phyloP scores from a whole-genome alignment of 805 yeast species.

The Ogataea salicorniae region DNA sequence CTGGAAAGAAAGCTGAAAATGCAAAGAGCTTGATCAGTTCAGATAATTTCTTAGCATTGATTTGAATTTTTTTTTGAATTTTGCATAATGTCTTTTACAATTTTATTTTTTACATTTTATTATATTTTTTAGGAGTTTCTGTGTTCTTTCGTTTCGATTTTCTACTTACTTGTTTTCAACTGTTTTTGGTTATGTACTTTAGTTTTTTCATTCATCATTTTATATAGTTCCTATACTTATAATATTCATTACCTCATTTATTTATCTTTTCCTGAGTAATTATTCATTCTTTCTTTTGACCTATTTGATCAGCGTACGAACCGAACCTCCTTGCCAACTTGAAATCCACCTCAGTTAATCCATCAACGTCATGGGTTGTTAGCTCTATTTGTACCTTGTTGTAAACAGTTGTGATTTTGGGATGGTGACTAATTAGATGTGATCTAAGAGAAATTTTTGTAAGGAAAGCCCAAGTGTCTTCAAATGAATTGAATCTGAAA shows the following conservation, averaged over 20 bases:
- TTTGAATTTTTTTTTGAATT: not conserved
- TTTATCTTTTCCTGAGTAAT: not conserved
- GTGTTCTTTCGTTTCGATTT: no score
- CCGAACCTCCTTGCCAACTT: conserved; percentile 48
- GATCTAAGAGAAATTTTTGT: conserved; percentile 53
- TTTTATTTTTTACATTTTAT: not conserved
- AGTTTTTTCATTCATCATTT: no score
- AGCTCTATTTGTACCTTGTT: conserved; percentile 49
- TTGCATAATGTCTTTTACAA: not conserved
- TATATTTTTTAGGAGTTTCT: no score
- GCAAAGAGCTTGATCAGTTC: conserved; percentile 11
- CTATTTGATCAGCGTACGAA: conserved; percentile 27
- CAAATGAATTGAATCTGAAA: conserved; percentile 44
- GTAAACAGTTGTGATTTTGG: conserved; percentile 60
- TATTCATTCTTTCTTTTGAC: conserved; percentile 2
- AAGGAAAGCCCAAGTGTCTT: conserved; percentile 63
- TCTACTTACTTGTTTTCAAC: no score
- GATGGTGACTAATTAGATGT: conserved; percentile 63
- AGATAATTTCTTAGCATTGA: not conserved
- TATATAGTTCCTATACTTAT: not conserved
- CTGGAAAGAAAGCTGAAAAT: conserved; percentile 55
- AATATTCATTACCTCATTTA: not conserved
- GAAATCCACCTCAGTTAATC: conserved; percentile 52
- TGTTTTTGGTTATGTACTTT: no score
- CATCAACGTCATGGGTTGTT: conserved; percentile 61